Base-by-base conservation (phyloP, 495 filamentous ascomycete genomes). In the Terfezia claveryi region DNA sequence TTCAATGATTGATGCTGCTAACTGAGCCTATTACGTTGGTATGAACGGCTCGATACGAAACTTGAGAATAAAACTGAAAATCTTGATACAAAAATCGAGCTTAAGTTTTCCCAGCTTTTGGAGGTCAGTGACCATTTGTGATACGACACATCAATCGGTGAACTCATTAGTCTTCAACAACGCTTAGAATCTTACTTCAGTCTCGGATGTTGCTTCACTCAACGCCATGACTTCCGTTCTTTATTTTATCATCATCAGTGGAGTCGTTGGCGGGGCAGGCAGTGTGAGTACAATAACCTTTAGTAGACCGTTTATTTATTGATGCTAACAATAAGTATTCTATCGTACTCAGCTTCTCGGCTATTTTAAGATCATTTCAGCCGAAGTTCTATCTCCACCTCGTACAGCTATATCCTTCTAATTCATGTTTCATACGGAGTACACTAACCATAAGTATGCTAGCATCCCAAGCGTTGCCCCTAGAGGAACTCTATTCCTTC, bases 21-120 rank as follows among this genome's bases (percentile, higher is more conserved):
- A 56, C 55, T 56, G 55, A 56, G 55, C 49, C 51, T 56, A 56
- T 9, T 51, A 56, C 55, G 16, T 23, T 56, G 16, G 55, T 44
- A 56, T 27, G 55, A 52, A 53, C 49, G 55, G 41, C 49, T 56
- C 36, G 36, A 53, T 53, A 38, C 49, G n/a, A 38, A 44, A n/a
- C 1, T 56, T 41, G 55, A 51, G 41, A 23, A n/a, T 32, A 50
- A 56, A 23, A 56, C 36, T 20, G 32, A 56, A n/a, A 56, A 56
- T 23, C 46, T 56, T 20, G 54, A 56, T 56, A 20, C 6, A 8
- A 38, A 56, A 56, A 51, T 37, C 46, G 54, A 38, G 27, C 4
- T 49, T 20, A 50, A 50, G 20, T 49, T 55, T 55, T 16, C 54
- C 10, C 44, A 51, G 37, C 46, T 56, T 37, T 20, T 56, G 23